phyloP scores from a whole-genome alignment of 257 asterid species.

The Leptodermis oblonga region DNA sequence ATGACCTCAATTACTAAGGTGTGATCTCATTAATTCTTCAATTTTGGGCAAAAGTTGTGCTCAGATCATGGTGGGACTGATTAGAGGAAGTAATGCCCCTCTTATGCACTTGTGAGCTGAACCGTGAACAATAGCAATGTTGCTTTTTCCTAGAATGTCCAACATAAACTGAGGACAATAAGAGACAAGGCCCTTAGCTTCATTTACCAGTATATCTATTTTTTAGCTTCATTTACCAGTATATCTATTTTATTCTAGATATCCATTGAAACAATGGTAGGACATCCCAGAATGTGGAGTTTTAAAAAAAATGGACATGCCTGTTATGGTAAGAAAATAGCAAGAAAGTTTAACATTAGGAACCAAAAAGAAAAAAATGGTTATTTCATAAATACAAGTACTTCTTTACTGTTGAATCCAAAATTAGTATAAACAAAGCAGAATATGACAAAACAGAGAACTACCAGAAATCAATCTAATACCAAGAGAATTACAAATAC shows the following conservation, averaged over 20 bases:
- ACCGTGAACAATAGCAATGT: conserved; percentile 74
- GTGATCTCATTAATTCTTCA: conserved; percentile 49
- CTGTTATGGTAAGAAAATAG: conserved; percentile 26
- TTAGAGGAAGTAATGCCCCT: conserved; percentile 52
- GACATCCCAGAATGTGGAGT: conserved; percentile 80
- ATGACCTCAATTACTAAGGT: conserved; percentile 49
- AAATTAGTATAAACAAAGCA: no score
- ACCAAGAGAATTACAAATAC: no score
- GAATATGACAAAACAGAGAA: no score
- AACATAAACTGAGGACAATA: conserved; percentile 88
- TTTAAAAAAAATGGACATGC: conserved; percentile 72
- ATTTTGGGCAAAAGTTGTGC: conserved; percentile 44
- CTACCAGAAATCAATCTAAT: no score
- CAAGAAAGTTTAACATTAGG: conserved; percentile 3
- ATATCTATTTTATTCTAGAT: conserved; percentile 64
- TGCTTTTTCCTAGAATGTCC: conserved; percentile 60
- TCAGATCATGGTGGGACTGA: conserved; percentile 49
- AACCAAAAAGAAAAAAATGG: not conserved
- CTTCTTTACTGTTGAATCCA: no score
- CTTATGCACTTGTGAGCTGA: conserved; percentile 57
- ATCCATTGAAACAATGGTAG: conserved; percentile 81
- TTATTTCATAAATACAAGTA: no score
- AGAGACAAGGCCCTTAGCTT: conserved; percentile 69
- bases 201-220: conserved; percentile 65
- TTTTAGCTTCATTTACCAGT: no score